These are phyloP conservation scores for Chrysanthemum lavandulifolium DNA, from an alignment of 129 eudicot species.

Conservation along the genomic window DNA sequence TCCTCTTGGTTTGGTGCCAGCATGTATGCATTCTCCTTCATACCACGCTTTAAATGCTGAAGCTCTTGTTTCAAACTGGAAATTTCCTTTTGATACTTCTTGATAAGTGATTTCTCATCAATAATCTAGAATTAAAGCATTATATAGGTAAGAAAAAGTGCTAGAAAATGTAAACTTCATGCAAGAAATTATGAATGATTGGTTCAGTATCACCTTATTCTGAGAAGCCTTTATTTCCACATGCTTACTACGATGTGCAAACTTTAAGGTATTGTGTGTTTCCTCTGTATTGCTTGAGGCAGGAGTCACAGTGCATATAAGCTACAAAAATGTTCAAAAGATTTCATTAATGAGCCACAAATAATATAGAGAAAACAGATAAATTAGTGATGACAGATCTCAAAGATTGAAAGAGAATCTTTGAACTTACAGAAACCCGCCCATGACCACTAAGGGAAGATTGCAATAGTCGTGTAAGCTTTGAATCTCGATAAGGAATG, in stretches of 20 bases:
- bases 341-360: neutral
- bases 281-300: conserved; percentile 81
- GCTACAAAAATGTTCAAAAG: conserved; percentile 42
- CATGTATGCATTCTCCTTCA: conserved; percentile 46
- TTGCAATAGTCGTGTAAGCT: conserved; percentile 79
- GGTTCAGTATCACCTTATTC: conserved; percentile 58
- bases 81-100: conserved; percentile 83
- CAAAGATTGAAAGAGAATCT: conserved; percentile 10
- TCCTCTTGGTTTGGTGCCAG: conserved; percentile 66
- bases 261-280: conserved; percentile 86
- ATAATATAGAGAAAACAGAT: neutral
- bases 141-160: conserved; percentile 23
- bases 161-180: neutral
- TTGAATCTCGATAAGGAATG: conserved; percentile 90
- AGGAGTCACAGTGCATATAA: conserved; percentile 91
- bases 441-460: conserved; percentile 97
- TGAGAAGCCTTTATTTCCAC: conserved; percentile 78
- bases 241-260: conserved; percentile 77
- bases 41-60: conserved; percentile 72
- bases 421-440: conserved; percentile 77
- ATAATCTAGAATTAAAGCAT: conserved; percentile 47
- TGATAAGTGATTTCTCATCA: conserved; percentile 88
- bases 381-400: conserved; percentile 8
- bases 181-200: neutral
- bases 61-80: conserved; percentile 73